Conservation (phyloP, 2,329 filamentous ascomycete species). For the Colletotrichum acutatum region DNA sequence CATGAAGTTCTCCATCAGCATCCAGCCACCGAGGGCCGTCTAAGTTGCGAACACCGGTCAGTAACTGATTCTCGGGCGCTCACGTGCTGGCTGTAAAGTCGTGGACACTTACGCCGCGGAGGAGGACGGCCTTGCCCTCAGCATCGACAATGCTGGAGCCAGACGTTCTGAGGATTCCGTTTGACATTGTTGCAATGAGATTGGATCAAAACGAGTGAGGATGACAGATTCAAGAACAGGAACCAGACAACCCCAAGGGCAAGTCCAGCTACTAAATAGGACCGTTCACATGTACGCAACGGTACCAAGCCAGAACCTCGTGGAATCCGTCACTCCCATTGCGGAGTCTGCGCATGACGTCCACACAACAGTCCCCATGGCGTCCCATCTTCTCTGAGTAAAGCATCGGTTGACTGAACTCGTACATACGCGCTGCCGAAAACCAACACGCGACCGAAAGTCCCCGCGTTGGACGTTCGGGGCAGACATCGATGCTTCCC, state of each 20-base stretch:
- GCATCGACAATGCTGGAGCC: conserved; percentile 53
- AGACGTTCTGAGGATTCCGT: conserved; percentile 30
- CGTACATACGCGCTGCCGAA: neutral
- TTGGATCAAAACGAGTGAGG: neutral
- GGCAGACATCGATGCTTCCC: conserved; percentile 16
- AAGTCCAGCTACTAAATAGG: conserved; percentile 18
- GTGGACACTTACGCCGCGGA: conserved; percentile 44
- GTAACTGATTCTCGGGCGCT: no score
- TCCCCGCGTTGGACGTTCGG: neutral
- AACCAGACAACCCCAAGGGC: neutral
- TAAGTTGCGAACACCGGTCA: neutral
- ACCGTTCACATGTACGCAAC: neutral
- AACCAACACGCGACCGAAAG: neutral
- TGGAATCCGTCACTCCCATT: neutral
- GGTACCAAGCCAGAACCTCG: neutral
- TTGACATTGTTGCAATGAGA: neutral
- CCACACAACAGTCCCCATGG: conserved; percentile 8
- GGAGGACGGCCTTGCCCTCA: conserved; percentile 55
- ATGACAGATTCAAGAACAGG: neutral
- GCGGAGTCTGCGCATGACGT: neutral
- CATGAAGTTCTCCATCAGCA: conserved; percentile 71
- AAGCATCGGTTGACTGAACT: neutral
- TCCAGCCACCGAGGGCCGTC: conserved; percentile 47
- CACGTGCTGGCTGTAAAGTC: no score
- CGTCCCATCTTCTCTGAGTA: neutral